Base-by-base conservation (phyloP, 768 basidiomycete species). In the Chalciporus piperatus region DNA sequence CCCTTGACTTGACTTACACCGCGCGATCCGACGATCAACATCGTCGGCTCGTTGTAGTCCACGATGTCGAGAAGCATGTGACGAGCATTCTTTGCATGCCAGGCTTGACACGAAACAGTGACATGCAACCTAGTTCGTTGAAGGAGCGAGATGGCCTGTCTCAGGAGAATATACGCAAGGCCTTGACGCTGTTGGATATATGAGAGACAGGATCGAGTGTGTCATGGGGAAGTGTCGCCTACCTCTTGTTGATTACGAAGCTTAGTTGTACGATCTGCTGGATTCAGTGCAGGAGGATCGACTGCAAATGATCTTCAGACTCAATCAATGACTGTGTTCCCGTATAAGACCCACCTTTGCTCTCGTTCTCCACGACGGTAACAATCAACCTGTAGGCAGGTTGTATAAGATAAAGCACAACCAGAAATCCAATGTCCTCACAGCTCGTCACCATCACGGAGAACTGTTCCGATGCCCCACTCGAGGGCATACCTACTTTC, bases 381-480 rank as follows among this genome's bases (percentile, higher is more conserved):
- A 97, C 89, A 52, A 98, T 78, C 53, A 95, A 77, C 72, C 85
- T 82, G 49, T 6, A 48, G 27, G 17, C 44, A 43, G 37, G 32
- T 47, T 30, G 17, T 54, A 35, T 45, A 45, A 32, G 41, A 45
- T 33, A 9, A 9, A 17, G 59, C 38, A 41, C 27, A 37, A 40
- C 35, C 41, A 23, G 37, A 38, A 25, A 16, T 20, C 5, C 22
- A 44, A 27, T 54, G 9, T 17, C 66, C 75, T 47, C 48, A 82
- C 85, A 93, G 74, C 70, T 95, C 90, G 61, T 99, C 97, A 2
- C 96, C 96, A 69, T 98, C 94, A 55, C 94, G 74, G 54, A 97
- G 73, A 3, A 98, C 96, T 0, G 96, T 98, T 3, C 95, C 96
- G 48, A 98, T 95, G 10, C 90, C 92, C 97, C 96, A 99, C 68